Evolutionary conservation across 768 basidiomycete species (phyloP), one percentile per base, ranked within the genome.

Genomic region (Psilocybe sp.): DNA sequence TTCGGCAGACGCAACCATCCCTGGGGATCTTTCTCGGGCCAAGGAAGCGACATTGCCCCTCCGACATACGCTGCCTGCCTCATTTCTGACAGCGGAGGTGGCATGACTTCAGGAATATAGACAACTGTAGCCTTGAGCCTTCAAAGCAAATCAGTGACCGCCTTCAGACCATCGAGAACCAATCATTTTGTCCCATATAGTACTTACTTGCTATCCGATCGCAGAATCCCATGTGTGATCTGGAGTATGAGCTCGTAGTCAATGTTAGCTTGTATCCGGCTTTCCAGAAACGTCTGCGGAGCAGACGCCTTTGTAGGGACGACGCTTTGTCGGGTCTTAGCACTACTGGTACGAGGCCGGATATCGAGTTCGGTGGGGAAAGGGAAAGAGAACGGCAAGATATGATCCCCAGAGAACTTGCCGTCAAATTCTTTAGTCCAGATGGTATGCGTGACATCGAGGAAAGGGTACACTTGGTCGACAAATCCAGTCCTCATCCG

Each of bases 281-380:
- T 32, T 34, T 57, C 58, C 14, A 54, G 34, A 34, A 57, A 52
- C 6, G 55, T 54, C 38, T 60, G 58, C 5, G 58, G 58, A 13
- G 51, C 39, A 50, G 19, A 45, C 43, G 7, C 18, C 15, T 4
- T 20, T 2, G 31, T 11, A 14, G 7, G 23, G 8, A 7, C 43
- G 20, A 11, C 23, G n/a, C 34, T 13, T 31, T 9, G 23, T 18
- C n/a, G 32, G 47, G 4, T 35, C 45, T 47, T 46, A 37, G 28
- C 46, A 20, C 5, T 14, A 32, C 10, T 7, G 23, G 44, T 9
- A 2, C 38, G 20, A 18, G 48, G 32, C 2, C 44, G 35, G 19
- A 52, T 12, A 34, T 56, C 45, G 19, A 57, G 39, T 15, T 51
- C 34, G 4, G 47, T 42, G 2, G 55, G 55, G 46, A 60, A 60